phyloP scores from a whole-genome alignment of 2,329 filamentous ascomycete genomes.

The Diplocarpon mali region DNA sequence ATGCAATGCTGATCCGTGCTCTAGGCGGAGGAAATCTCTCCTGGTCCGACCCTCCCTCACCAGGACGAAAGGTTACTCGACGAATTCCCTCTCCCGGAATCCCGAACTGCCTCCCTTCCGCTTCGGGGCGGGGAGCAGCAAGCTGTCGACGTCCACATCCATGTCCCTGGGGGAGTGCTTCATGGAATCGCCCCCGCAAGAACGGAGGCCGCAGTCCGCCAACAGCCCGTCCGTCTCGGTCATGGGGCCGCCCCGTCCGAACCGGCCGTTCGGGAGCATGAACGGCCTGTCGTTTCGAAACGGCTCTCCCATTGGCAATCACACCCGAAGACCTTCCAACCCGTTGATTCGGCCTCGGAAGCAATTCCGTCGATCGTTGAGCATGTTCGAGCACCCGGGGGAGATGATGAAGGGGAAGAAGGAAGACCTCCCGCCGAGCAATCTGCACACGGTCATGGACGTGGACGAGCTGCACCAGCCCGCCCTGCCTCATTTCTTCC shows the following conservation, averaged over 20 bases:
- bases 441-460: conserved; percentile 69
- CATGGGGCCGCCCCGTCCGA: conserved; percentile 49
- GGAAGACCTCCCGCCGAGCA: conserved; percentile 43
- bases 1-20: conserved; percentile 14
- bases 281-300: conserved; percentile 46
- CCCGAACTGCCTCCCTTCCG: conserved; percentile 62
- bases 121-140: conserved; percentile 49
- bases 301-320: conserved; percentile 63
- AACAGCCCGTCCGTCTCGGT: conserved; percentile 45
- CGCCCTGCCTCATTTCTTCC: conserved; percentile 72
- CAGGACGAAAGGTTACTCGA: conserved; percentile 64
- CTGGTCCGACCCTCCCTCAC: conserved; percentile 65
- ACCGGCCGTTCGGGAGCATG: conserved; percentile 53
- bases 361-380: conserved; percentile 81
- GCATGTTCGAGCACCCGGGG: conserved; percentile 92
- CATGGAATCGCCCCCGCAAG: conserved; percentile 62
- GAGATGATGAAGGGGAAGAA: conserved; percentile 78
- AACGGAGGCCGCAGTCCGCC: conserved; percentile 49
- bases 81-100: conserved; percentile 50
- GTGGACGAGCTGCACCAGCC: conserved; percentile 66
- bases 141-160: conserved; percentile 40
- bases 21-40: conserved; percentile 54
- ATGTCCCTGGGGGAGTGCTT: conserved; percentile 74
- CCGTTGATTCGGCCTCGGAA: conserved; percentile 69
- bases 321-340: conserved; percentile 62